Evolutionary conservation across 768 basidiomycete species (phyloP), one percentile per base, ranked within the genome.

Genomic region (Tephrocybe sp.): DNA sequence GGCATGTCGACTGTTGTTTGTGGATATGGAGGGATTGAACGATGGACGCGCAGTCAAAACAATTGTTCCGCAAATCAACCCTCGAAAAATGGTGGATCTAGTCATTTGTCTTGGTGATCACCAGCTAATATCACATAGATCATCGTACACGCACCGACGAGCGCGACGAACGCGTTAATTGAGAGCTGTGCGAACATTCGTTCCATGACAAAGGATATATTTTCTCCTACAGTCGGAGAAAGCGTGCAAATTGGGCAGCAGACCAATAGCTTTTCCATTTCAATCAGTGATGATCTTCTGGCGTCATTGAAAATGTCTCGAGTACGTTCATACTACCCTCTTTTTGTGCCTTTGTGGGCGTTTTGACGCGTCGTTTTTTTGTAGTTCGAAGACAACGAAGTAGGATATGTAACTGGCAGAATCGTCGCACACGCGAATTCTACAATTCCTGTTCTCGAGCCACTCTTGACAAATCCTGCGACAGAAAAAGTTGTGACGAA

Each of bases 321-420:
- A 65, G 94, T 95, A 66, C 46, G 89, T 74, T n/a, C n/a, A n/a
- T n/a, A n/a, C n/a, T n/a, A n/a, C n/a, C n/a, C n/a, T n/a, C n/a
- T n/a, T n/a, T n/a, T n/a, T n/a, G n/a, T n/a, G n/a, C n/a, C n/a
- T n/a, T n/a, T n/a, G n/a, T n/a, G n/a, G n/a, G n/a, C n/a, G n/a
- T n/a, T n/a, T n/a, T 30, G 3, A 23, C 27, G 33, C 27, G 11
- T 29, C 27, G 6, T 2, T 39, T 55, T 25, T n/a, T n/a, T n/a
- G n/a, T 59, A 97, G 94, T 97, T 97, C 63, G 97, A 98, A 61
- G 95, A 97, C 64, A 98, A 94, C 60, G 94, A 98, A 67, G 88
- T 99, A 38, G 93, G 91, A 15, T 94, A 86, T 65, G 84, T 99
- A 37, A 83, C 84, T 18, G 97, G 97, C 18, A 82, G 88, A n/a